Evolutionary conservation across 2,329 filamentous ascomycete species (phyloP).

Genomic region (Domatiomyces catenatus): DNA sequence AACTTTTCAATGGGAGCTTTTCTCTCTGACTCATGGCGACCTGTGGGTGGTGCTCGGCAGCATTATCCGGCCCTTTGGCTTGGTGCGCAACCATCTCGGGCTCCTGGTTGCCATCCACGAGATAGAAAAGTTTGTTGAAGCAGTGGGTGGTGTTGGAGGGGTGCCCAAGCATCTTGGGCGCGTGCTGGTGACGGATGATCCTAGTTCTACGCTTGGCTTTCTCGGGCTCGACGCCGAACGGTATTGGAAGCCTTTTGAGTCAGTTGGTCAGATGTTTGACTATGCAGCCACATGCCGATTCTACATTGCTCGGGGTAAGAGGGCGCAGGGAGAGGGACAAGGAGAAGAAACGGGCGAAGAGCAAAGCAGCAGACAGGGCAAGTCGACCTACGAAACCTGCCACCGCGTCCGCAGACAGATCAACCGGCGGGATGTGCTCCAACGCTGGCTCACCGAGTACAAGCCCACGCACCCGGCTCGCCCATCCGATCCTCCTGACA

Average conservation of each 20-base stretch:
- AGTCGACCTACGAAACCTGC: neutral
- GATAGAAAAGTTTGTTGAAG: constrained; percentile 38
- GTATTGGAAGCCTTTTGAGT: constrained; percentile 42
- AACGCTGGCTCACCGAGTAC: constrained; percentile 2
- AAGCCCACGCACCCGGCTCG: neutral
- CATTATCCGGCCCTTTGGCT: constrained; percentile 47
- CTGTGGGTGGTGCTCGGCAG: constrained; percentile 50
- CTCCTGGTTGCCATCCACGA: constrained; percentile 53
- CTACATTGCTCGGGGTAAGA: constrained; percentile 5
- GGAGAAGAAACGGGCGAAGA: neutral
- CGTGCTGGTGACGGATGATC: constrained; percentile 45
- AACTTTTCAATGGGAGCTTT: constrained; percentile 46
- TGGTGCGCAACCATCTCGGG: constrained; percentile 49
- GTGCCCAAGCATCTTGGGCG: constrained; percentile 31
- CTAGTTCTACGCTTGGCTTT: constrained; percentile 34
- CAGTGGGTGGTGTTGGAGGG: constrained; percentile 33
- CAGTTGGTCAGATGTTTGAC: constrained; percentile 9
- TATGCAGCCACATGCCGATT: constrained; percentile 11
- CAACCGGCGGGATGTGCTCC: neutral
- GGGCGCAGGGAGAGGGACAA: neutral
- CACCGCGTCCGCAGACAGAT: neutral
- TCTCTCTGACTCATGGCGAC: constrained; percentile 60
- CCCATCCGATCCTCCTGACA: neutral
- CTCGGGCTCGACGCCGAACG: constrained; percentile 35
- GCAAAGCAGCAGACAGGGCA: constrained; percentile 1